Evolutionary conservation across 176 grass and related monocot species (phyloP), one percentile per base, ranked within the genome.

Genomic region (Phoenix roebelenii): DNA sequence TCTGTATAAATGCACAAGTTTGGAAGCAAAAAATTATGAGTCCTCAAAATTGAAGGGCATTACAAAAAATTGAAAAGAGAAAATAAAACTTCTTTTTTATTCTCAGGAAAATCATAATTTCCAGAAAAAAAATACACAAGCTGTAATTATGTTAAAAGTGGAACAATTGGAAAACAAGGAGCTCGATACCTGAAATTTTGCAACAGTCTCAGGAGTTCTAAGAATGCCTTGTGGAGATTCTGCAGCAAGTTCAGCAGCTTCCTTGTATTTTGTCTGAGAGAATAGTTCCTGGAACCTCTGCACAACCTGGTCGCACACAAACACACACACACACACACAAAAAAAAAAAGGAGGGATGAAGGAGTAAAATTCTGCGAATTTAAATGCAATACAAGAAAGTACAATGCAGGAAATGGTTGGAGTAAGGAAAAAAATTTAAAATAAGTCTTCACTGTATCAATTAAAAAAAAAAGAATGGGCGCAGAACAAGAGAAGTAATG

Each of bases 231-330:
- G 92, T 16, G 92, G 87, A 63, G 92, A 97, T 62, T 97, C 92
- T 57, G 92, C 92, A 57, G 92, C 92, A 67, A 97, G 66, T 72
- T 97, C 92, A 51, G 92, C 92, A 64, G 92, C 92, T 83, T 97
- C 92, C 76, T 97, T 97, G 72, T 97, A 97, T 65, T 97, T 97
- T 12, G 87, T 91, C 67, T 97, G 92, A 0, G 84, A 77, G 58
- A 97, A 97, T 28, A 97, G 55, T 80, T 97, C 87, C 70, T 91
- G 92, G 18, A 97, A 97, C 66, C 92, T 82, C 75, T 88, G 92
- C 44, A 97, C 92, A 81, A 97, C 91, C 91, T 96, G 86, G 35
- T 44, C 35, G 12, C 35, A 35, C 30, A 9, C 32, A 35, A 5
- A 10, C 25, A 6, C 28, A 7, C 5, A 6, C 28, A 44, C 7